Evolutionary conservation across 768 basidiomycete species (phyloP).

Genomic region (Amanita phalloides): DNA sequence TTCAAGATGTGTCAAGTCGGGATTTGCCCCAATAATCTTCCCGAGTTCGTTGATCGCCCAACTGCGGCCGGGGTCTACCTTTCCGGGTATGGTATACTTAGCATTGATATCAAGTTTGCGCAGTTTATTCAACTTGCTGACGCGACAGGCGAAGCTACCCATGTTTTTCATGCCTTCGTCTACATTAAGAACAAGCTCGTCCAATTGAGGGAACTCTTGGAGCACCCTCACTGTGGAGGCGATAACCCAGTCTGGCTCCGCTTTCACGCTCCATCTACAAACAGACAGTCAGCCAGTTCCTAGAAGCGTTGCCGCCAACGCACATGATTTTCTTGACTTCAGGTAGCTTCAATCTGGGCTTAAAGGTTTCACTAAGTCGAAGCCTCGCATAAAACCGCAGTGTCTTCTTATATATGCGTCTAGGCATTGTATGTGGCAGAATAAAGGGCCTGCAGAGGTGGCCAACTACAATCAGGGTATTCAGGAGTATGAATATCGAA

Average conservation of each 20-base stretch:
- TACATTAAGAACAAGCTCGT: neutral
- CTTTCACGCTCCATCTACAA: neutral
- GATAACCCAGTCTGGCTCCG: neutral
- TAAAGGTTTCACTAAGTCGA: too few species aligned
- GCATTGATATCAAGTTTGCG: neutral
- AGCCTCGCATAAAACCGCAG: too few species aligned
- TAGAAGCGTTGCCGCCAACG: neutral
- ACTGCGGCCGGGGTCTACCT: too few species aligned
- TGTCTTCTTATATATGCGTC: too few species aligned
- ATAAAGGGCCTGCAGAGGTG: too few species aligned
- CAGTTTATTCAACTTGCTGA: neutral
- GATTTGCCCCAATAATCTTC: neutral
- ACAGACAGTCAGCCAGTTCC: neutral
- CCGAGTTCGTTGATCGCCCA: neutral
- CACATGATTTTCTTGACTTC: neutral
- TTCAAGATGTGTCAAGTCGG: neutral
- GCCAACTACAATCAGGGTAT: too few species aligned
- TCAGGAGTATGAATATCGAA: neutral
- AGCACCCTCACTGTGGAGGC: neutral
- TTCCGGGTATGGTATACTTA: neutral
- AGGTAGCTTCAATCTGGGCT: neutral
- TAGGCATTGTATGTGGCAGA: too few species aligned
- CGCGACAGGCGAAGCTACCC: neutral
- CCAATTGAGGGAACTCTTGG: neutral
- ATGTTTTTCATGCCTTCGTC: neutral